Evolutionary conservation across 768 basidiomycete species (phyloP), one percentile per base, ranked within the genome.

Genomic region (Tephrocybe sp.): DNA sequence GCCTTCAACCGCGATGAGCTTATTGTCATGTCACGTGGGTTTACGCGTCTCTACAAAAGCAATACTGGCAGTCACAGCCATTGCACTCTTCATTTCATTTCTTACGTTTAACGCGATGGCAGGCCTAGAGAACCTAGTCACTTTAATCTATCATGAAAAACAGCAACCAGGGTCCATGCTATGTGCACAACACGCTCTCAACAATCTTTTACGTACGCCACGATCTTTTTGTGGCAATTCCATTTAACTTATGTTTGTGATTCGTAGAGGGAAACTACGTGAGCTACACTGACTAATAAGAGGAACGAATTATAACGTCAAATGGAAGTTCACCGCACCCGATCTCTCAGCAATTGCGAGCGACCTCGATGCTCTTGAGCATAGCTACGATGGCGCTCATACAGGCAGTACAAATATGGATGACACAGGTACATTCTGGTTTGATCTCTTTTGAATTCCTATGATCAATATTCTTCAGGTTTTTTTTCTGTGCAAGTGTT

Each of bases 401-500:
- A 59, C 66, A 28, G 72, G 69, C 36, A 86, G 87, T 69, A 74
- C 78, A 53, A 97, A 97, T 63, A 91, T 94, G 88, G 93, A 97
- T 59, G 93, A 95, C 65, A 92, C 91, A 23, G 93, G 92, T 84
- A 47, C 21, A 52, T 30, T 9, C 7, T 28, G 21, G 33, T 21
- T 20, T 8, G 18, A 39, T 14, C 12, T 17, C 32, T 24, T 18
- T 20, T 23, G 1, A 24, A 14, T 17, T 5, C 17, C 30, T 40
- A 11, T 50, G 7, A 32, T 42, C 12, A 14, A 26, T 50, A 21
- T 30, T 8, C 24, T 40, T 1, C 10, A 92, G 90, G 91, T 1
- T 97, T 92, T 67, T 97, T 97, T 69, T 95, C 93, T 2, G 79
- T 96, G 1, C 92, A 93, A 56, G 94, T 96, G 1, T 66, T 96